Percentiles rank a stretch among this genome's conserved stretches.
These are phyloP conservation scores for Forsythia suspensa DNA, from an alignment of 257 asterid species.

Conservation along the genomic window DNA sequence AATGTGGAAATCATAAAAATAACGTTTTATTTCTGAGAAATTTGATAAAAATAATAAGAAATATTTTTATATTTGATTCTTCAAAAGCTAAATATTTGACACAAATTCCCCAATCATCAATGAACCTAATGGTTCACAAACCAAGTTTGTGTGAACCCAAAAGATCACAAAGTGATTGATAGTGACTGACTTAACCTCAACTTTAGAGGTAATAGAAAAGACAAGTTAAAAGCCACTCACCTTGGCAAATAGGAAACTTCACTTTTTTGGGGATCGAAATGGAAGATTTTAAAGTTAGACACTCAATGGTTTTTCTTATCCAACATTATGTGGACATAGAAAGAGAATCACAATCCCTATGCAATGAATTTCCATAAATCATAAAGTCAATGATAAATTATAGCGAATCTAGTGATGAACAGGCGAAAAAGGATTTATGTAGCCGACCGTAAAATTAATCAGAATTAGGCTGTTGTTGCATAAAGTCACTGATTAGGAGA, in stretches of 20 bases:
- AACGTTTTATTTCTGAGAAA: neutral
- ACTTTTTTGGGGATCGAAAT: neutral
- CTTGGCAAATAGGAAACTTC: neutral
- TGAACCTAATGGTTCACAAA: neutral
- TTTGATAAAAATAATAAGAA: neutral
- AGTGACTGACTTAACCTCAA: neutral
- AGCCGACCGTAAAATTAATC: neutral
- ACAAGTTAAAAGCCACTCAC: neutral
- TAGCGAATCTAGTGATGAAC: neutral
- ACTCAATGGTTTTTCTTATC: neutral
- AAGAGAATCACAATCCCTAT: neutral
- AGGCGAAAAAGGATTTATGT: neutral
- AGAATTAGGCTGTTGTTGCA: neutral
- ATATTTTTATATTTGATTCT: neutral
- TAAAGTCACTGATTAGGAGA: neutral
- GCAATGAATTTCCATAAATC: neutral
- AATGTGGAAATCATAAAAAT: neutral
- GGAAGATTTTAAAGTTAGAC: neutral
- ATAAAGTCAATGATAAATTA: neutral
- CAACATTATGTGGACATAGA: neutral
- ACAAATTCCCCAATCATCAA: neutral
- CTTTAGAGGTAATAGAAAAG: no score
- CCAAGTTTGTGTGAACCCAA: slow-evolving; percentile 9
- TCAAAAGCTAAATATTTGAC: slow-evolving; percentile 6
- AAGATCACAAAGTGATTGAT: slow-evolving; percentile 2